Evolutionary conservation across 805 yeast genomes (phyloP), one percentile per base, ranked within the genome.

Genomic region (Scheffersomyces coipomensis): DNA sequence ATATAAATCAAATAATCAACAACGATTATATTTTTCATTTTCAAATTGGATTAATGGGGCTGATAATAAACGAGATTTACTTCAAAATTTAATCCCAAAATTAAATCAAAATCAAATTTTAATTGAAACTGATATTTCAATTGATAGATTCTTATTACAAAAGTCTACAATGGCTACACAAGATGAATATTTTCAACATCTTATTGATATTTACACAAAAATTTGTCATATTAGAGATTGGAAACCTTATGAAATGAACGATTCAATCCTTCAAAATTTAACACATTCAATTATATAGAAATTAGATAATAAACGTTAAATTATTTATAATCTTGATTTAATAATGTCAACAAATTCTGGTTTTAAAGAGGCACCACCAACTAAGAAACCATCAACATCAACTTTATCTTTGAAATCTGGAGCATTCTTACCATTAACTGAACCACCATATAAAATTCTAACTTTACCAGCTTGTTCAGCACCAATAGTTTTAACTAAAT

Each of bases 331-430:
- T 84, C 96, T 85, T 39, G 95, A 86, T 76, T 86, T 91, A 80
- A 93, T 78, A 64, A 93, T 93, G 73, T 88, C 93, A 62, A 88
- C 81, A 63, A 93, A 93, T 76, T 93, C 99, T 52, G 99, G 96
- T 81, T 93, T 93, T 71, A 93, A 81, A 34, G 95, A 88, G 62
- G 99, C 99, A 76, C 99, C 99, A 63, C 99, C 99, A 57, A 93
- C 99, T 61, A 93, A 81, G 91, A 90, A 93, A 39, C 99, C 99
- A 64, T 93, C 99, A 49, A 93, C 95, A 62, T 93, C 97, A 19
- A 73, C 73, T 81, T 88, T 88, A 73, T 82, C 93, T 75, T 83
- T 88, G 82, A 93, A 90, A 51, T 91, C 81, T 43, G 75, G 67
- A 52, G 95, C 93, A 73, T 91, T 93, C 76, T 81, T 80, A 67